Evolutionary conservation across 1,139 yeast species (phyloP).

Genomic region (Scheffersomyces cryptocercus): DNA sequence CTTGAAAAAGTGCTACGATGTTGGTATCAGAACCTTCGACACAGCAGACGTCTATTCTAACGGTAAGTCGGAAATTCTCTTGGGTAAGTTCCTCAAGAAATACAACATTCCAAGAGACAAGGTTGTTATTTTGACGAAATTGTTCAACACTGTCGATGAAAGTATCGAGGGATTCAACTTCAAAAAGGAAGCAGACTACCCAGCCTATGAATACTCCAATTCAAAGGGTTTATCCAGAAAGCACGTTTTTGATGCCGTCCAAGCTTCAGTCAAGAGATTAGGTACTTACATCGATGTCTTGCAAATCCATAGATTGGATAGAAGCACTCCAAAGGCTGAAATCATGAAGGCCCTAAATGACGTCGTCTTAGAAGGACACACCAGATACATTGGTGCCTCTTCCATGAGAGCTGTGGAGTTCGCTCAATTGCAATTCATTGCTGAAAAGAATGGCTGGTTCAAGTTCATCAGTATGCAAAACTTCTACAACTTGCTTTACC

Average conservation of each 20-base stretch:
- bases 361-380: slow-evolving; percentile 15
- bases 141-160: slow-evolving; percentile 8
- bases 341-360: slow-evolving; percentile 20
- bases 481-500: slow-evolving; percentile 52
- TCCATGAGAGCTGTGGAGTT: slow-evolving; percentile 19
- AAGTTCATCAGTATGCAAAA: slow-evolving; percentile 63
- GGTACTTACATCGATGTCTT: slow-evolving; percentile 21
- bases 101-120: slow-evolving; percentile 45
- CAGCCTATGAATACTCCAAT: slow-evolving; percentile 12
- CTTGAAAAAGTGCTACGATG: slow-evolving; percentile 49
- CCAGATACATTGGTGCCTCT: slow-evolving; percentile 19
- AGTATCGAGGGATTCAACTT: slow-evolving; percentile 6
- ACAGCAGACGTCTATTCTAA: slow-evolving; percentile 52
- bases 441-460: slow-evolving; percentile 22
- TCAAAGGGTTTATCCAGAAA: slow-evolving; percentile 16
- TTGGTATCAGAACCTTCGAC: slow-evolving; percentile 55
- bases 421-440: slow-evolving; percentile 17
- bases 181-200: slow-evolving; percentile 3
- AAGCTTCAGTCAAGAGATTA: slow-evolving; percentile 15
- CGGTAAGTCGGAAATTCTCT: slow-evolving; percentile 41
- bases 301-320: slow-evolving; percentile 19
- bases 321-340: slow-evolving; percentile 13
- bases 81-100: slow-evolving; percentile 44
- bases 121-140: slow-evolving; percentile 49
- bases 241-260: slow-evolving; percentile 19